phyloP scores from a whole-genome alignment of 2,329 filamentous ascomycete genomes.

The Fusarium verticillioides region DNA sequence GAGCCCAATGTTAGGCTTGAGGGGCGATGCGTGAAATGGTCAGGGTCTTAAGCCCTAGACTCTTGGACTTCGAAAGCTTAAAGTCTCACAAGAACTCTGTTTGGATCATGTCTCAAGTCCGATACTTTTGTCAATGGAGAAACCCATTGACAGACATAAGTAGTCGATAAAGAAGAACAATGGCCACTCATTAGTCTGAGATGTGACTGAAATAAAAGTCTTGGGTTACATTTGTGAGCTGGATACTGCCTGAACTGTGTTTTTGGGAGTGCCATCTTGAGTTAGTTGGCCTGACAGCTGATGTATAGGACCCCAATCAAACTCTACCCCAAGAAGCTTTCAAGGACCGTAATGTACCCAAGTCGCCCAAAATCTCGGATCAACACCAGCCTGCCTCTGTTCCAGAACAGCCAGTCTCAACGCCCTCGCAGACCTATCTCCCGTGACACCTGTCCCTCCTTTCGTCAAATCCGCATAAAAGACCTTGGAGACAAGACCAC shows the following conservation, averaged over 20 bases:
- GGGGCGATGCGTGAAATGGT: background rate
- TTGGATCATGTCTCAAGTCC: background rate
- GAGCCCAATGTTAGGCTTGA: too few species aligned
- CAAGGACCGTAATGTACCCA: background rate
- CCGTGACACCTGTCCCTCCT: background rate
- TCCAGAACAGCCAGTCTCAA: background rate
- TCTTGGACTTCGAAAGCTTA: background rate
- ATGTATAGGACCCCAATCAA: rapidly evolving
- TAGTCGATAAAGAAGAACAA: too few species aligned
- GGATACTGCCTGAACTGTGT: background rate
- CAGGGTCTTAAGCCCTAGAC: background rate
- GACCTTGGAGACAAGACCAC: background rate
- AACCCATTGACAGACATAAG: background rate
- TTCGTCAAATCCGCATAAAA: background rate
- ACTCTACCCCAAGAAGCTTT: background rate
- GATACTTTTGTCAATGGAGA: background rate
- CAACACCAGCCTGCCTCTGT: background rate
- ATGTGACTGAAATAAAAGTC: too few species aligned
- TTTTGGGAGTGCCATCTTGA: background rate
- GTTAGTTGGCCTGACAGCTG: background rate
- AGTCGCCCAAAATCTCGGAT: background rate
- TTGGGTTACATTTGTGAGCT: background rate
- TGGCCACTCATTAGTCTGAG: rapidly evolving
- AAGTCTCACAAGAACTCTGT: background rate
- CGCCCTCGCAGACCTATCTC: background rate